phyloP scores from a whole-genome alignment of 2,329 filamentous ascomycete species.

The Calonectria ilicicola region DNA sequence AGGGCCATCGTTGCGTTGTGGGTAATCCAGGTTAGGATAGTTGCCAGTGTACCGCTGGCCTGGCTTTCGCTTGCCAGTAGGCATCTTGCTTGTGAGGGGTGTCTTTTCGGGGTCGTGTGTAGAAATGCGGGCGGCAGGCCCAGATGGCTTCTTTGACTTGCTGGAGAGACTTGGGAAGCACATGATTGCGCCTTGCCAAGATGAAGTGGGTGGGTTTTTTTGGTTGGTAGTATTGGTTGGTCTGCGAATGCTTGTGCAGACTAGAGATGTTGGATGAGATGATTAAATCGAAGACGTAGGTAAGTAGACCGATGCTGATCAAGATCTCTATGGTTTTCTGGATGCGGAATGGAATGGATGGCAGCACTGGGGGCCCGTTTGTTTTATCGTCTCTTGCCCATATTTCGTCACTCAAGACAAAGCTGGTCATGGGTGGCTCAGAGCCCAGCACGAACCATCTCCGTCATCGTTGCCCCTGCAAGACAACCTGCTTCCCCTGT shows the following conservation, averaged over 20 bases:
- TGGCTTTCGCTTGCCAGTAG: slow-evolving; percentile 2
- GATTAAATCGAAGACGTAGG: background rate
- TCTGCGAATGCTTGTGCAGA: background rate
- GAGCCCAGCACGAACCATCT: background rate
- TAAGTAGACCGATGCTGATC: too few relatives aligned
- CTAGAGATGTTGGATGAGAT: background rate
- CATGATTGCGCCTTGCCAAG: slow-evolving; percentile 7
- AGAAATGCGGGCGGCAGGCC: background rate
- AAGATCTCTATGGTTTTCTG: background rate
- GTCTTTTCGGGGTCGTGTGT: background rate
- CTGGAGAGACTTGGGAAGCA: background rate
- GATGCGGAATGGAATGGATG: background rate
- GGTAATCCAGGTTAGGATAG: background rate
- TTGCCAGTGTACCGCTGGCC: background rate
- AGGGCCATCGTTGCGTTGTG: background rate
- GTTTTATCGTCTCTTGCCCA: background rate
- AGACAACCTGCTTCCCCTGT: background rate
- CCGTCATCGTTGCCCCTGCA: background rate
- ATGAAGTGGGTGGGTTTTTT: background rate
- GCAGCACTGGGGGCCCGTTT: background rate
- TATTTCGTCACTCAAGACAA: background rate
- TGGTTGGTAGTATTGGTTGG: background rate
- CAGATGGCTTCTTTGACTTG: background rate
- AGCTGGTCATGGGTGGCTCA: background rate
- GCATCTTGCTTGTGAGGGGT: background rate